phyloP scores from a whole-genome alignment of 495 filamentous ascomycete genomes.

The Jackrogersella minutella region DNA sequence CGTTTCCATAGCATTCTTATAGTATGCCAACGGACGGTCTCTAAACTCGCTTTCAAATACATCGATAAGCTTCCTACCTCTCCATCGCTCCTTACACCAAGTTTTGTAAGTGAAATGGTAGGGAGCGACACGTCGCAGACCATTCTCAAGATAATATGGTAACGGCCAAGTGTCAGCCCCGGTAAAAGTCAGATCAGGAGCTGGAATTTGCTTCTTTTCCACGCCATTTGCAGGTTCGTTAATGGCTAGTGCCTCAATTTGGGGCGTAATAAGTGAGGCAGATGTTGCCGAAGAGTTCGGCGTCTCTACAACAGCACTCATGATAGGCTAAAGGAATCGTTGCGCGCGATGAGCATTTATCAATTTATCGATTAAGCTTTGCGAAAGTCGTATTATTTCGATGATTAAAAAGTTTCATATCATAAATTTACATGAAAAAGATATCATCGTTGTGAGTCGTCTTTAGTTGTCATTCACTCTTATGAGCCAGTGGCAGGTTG shows the following conservation, averaged over 20 bases:
- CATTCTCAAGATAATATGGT: conserved; percentile 81
- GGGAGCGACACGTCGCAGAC: conserved; percentile 81
- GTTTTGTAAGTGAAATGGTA: conserved; percentile 97
- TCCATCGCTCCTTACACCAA: conserved; percentile 89
- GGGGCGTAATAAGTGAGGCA: conserved; percentile 7
- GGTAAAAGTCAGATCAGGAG: conserved; percentile 64
- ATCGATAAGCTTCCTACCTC: conserved; percentile 75
- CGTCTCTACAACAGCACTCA: conserved; percentile 29
- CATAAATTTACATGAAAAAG: no score
- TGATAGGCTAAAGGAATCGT: conserved; percentile 6
- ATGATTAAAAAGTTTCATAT: no score
- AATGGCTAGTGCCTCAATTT: conserved; percentile 19
- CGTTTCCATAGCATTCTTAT: conserved; percentile 79
- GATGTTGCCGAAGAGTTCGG: conserved; percentile 20
- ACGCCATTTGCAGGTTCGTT: not conserved
- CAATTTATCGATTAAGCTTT: no score
- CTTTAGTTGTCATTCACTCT: no score
- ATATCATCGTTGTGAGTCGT: no score
- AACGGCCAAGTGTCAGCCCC: conserved; percentile 68
- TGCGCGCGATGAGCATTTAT: no score
- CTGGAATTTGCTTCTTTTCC: not conserved
- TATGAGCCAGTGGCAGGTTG: no score
- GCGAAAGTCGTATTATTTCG: no score
- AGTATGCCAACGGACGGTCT: conserved; percentile 86
- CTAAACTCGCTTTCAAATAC: conserved; percentile 87